Conservation (phyloP, 192 early-diverging fungal species). For the Dissophora globulifera region DNA sequence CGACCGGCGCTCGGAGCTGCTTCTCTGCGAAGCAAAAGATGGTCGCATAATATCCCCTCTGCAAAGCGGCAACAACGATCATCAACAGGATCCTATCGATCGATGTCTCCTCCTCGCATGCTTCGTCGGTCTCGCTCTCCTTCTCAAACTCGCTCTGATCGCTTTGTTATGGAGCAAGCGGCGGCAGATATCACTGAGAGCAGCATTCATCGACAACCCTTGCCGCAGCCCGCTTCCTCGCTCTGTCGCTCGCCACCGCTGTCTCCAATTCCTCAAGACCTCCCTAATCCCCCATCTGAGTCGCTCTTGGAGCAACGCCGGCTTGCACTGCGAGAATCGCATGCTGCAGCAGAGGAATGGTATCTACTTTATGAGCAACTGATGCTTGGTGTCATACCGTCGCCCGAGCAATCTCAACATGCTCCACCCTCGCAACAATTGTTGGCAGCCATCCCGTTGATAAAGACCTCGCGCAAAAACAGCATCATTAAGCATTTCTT, state of each 20-base stretch:
- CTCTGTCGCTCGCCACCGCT: no score
- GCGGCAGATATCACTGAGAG: neutral
- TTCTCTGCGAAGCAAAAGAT: neutral
- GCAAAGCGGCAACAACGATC: neutral
- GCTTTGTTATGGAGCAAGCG: neutral
- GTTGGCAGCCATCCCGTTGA: neutral
- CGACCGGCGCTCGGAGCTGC: neutral
- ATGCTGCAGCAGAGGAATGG: neutral
- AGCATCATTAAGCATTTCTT: slow-evolving; percentile 3
- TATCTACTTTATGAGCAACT: neutral
- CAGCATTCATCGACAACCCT: neutral
- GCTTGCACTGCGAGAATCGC: neutral
- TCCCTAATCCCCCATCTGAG: neutral
- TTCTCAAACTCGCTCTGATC: neutral
- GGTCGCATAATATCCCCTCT: neutral
- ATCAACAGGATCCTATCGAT: slow-evolving; percentile 1
- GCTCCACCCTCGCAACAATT: neutral
- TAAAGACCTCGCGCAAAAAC: neutral
- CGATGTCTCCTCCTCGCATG: neutral
- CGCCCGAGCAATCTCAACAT: neutral
- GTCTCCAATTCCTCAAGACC: no score
- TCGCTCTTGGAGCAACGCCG: neutral
- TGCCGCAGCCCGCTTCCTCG: neutral
- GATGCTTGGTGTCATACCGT: neutral
- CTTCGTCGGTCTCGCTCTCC: neutral